Evolutionary conservation across 768 basidiomycete genomes (phyloP).

Genomic region (Podaxis pistillaris): DNA sequence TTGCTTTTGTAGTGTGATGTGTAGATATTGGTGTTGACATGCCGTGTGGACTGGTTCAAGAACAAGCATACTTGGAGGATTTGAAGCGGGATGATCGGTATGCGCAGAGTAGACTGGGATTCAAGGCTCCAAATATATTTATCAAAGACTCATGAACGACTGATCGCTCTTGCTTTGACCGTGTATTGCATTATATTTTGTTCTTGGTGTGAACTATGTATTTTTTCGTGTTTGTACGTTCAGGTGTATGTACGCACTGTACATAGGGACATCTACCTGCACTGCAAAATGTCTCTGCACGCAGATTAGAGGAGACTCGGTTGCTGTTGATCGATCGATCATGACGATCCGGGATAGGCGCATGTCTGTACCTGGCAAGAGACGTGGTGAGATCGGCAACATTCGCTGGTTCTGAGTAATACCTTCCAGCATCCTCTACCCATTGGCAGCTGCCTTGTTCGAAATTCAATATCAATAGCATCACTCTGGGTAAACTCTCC

Average conservation of each 20-base stretch:
- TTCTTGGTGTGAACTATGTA: background rate
- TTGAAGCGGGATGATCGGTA: slow-evolving; percentile 62
- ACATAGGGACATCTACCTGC: background rate
- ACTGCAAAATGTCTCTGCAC: background rate
- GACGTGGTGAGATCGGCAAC: background rate
- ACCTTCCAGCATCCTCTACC: too few species aligned
- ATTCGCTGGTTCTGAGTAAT: too few species aligned
- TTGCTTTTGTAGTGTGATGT: slow-evolving; percentile 1
- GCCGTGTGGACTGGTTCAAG: slow-evolving; percentile 66
- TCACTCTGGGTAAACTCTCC: too few species aligned
- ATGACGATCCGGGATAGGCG: background rate
- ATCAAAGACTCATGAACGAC: slow-evolving; percentile 52
- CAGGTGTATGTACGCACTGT: background rate
- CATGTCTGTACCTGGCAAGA: background rate
- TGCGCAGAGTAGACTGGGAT: slow-evolving; percentile 60
- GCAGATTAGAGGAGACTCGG: background rate
- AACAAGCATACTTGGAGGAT: slow-evolving; percentile 68
- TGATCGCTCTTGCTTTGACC: background rate
- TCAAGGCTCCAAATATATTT: slow-evolving; percentile 76
- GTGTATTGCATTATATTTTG: background rate
- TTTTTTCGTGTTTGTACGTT: background rate
- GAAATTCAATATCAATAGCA: too few species aligned
- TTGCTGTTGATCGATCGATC: slow-evolving; percentile 4
- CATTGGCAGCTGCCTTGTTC: too few species aligned
- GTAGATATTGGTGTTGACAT: background rate